Evolutionary conservation across 495 filamentous ascomycete species (phyloP).

Genomic region (Viridothelium virens): DNA sequence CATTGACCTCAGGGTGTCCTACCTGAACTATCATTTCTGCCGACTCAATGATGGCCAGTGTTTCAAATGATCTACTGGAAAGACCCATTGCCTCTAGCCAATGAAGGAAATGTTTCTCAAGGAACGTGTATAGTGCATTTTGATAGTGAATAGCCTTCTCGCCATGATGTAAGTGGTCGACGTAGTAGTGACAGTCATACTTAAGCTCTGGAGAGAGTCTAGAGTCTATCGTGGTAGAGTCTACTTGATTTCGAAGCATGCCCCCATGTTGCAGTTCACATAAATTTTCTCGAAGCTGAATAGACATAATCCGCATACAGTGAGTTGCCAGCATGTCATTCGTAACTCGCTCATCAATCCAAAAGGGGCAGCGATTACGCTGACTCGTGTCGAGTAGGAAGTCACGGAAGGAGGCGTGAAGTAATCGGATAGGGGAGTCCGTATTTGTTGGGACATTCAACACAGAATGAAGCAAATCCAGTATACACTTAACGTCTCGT

Average conservation of each 20-base stretch:
- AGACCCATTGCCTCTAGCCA: constrained; percentile 22
- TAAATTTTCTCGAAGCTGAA: constrained; percentile 15
- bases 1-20: neutral
- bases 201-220: constrained; percentile 17
- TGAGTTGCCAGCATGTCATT: constrained; percentile 18
- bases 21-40: neutral
- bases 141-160: constrained; percentile 12
- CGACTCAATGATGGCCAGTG: neutral
- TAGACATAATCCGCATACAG: constrained; percentile 23
- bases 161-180: constrained; percentile 26
- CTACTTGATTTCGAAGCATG: constrained; percentile 14
- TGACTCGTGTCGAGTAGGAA: constrained; percentile 38
- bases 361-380: constrained; percentile 18
- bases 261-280: constrained; percentile 14
- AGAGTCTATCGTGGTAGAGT: constrained; percentile 11
- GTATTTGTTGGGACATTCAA: constrained; percentile 31
- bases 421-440: constrained; percentile 31
- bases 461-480: constrained; percentile 32
- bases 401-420: constrained; percentile 45
- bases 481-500: neutral
- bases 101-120: constrained; percentile 21
- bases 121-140: constrained; percentile 20
- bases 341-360: constrained; percentile 21
- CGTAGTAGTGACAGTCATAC: constrained; percentile 33
- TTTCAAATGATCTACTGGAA: neutral